Conservation (phyloP, 345 rosid species). For the Eutrema heterophyllum region DNA sequence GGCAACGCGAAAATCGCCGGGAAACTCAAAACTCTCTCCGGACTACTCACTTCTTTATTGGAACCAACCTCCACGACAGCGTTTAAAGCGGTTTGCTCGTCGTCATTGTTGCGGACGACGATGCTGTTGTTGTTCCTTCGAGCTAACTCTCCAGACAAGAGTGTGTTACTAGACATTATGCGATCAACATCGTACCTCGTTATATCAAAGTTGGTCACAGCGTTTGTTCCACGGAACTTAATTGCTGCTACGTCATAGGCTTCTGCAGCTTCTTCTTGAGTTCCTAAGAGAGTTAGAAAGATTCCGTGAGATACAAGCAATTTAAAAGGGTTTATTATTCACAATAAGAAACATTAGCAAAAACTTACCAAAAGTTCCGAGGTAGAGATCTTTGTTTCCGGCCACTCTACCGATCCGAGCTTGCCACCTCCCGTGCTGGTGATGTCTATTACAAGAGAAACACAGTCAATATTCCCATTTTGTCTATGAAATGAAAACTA, state of each 20-base stretch:
- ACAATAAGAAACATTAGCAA: background rate
- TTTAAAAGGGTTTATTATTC: background rate
- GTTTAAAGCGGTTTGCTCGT: constrained; percentile 39
- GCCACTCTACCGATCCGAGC: constrained; percentile 99
- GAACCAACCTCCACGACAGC: constrained; percentile 52
- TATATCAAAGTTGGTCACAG: constrained; percentile 90
- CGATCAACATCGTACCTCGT: constrained; percentile 75
- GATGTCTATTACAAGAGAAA: constrained; percentile 46
- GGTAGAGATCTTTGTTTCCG: constrained; percentile 96
- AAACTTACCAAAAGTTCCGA: constrained; percentile 83
- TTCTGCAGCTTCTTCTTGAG: constrained; percentile 98
- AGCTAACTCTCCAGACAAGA: constrained; percentile 76
- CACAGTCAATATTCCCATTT: background rate
- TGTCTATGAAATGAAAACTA: background rate
- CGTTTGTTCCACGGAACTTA: constrained; percentile 84
- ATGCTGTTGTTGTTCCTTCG: constrained; percentile 46
- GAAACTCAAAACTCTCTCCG: constrained; percentile 39
- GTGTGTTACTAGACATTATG: constrained; percentile 78
- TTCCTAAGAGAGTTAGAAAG: constrained; percentile 42
- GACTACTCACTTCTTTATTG: constrained; percentile 44
- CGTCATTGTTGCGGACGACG: constrained; percentile 23
- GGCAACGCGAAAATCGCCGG: constrained; percentile 52
- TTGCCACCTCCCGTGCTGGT: constrained; percentile 99
- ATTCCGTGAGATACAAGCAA: constrained; percentile 2
- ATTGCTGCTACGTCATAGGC: constrained; percentile 95